Conservation (phyloP, 2,329 filamentous ascomycete species). For the Meredithiella fracta region DNA sequence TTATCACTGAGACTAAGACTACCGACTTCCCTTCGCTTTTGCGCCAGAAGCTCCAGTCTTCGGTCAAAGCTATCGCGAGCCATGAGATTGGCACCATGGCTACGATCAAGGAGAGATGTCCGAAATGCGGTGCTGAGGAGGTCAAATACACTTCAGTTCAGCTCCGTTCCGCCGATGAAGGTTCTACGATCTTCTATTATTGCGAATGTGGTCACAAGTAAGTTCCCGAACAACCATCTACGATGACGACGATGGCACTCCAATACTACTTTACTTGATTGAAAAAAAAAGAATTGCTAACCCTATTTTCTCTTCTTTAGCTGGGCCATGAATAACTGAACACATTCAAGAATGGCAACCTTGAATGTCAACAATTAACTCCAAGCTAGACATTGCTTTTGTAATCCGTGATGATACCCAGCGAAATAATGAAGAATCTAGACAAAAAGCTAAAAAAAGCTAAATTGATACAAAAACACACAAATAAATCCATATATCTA, state of each 20-base stretch:
- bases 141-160: conserved; percentile 78
- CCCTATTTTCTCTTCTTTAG: conserved; percentile 18
- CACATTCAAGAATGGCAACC: neutral
- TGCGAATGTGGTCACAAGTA: conserved; percentile 80
- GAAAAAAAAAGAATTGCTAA: conserved; percentile 17
- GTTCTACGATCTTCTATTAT: conserved; percentile 76
- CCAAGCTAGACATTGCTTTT: conserved; percentile 11
- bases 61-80: conserved; percentile 63
- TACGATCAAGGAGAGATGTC: conserved; percentile 50
- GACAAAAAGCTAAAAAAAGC: conserved; percentile 11
- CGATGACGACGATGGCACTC: no score
- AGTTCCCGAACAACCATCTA: conserved; percentile 19
- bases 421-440: conserved; percentile 14
- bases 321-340: conserved; percentile 45
- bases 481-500: neutral
- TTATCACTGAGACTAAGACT: conserved; percentile 71
- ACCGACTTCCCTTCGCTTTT: conserved; percentile 83
- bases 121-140: conserved; percentile 64
- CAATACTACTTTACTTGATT: no score
- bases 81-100: conserved; percentile 63
- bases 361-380: conserved; percentile 2
- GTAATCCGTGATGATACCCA: conserved; percentile 14
- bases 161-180: conserved; percentile 84
- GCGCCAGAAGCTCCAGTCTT: conserved; percentile 67
- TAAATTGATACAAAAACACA: conserved; percentile 8